Conservation (phyloP, 208 protist species). For the Endotrypanum monterogeii region DNA sequence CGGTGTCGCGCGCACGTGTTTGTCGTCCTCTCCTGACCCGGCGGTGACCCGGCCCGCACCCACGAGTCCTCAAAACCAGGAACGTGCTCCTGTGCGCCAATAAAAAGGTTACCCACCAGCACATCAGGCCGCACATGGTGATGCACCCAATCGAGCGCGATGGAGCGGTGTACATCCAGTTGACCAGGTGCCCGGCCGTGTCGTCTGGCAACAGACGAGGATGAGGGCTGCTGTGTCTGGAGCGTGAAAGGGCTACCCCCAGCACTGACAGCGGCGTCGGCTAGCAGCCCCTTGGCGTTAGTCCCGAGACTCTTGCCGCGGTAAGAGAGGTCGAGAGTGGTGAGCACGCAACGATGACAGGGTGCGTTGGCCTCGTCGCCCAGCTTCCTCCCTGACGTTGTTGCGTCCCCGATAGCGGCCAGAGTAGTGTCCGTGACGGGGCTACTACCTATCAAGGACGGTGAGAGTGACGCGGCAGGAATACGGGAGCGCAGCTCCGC, state of each 20-base stretch:
- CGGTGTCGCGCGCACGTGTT: slow-evolving; percentile 66
- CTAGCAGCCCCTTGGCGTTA: slow-evolving; percentile 32
- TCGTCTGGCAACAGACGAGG: background rate
- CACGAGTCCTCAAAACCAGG: slow-evolving; percentile 70
- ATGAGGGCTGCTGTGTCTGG: slow-evolving; percentile 17
- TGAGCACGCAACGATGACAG: slow-evolving; percentile 40
- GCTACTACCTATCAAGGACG: background rate
- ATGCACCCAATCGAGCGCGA: slow-evolving; percentile 63
- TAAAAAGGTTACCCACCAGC: slow-evolving; percentile 68
- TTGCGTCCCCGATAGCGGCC: background rate
- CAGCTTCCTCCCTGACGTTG: background rate
- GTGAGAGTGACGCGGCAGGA: background rate
- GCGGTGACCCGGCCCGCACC: slow-evolving; percentile 60
- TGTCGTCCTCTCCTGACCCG: slow-evolving; percentile 67
- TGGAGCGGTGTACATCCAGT: slow-evolving; percentile 63
- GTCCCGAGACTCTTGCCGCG: slow-evolving; percentile 75
- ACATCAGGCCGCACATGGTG: slow-evolving; percentile 60
- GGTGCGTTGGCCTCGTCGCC: background rate
- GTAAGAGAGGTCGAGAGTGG: slow-evolving; percentile 77
- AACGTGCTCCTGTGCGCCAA: slow-evolving; percentile 47
- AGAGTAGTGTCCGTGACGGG: background rate
- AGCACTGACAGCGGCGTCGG: slow-evolving; percentile 50
- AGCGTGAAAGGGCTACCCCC: slow-evolving; percentile 76
- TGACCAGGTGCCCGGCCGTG: slow-evolving; percentile 13
- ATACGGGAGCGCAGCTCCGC: slow-evolving; percentile 42